Evolutionary conservation across 2,329 filamentous ascomycete genomes (phyloP).

Genomic region (Canariomyces notabilis): DNA sequence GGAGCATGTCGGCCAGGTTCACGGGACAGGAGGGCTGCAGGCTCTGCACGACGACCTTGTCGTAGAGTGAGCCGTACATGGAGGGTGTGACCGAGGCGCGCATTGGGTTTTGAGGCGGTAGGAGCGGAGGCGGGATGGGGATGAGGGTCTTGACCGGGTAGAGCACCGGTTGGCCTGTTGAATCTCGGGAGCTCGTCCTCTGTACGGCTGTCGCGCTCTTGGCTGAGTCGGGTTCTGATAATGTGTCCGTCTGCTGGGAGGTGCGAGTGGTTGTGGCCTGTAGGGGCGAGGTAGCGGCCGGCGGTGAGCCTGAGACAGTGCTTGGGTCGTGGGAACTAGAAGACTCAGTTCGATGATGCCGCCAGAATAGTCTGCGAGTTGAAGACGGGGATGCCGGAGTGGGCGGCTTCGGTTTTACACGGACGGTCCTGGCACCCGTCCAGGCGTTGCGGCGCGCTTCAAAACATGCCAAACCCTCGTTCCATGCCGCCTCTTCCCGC

Average conservation of each 20-base stretch:
- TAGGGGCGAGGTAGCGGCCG: constrained; percentile 20
- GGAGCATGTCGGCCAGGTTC: constrained; percentile 76
- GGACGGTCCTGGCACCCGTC: constrained; percentile 68
- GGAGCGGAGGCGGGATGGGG: constrained; percentile 66
- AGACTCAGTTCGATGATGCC: constrained; percentile 40
- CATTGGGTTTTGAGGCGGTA: constrained; percentile 70
- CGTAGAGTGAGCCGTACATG: constrained; percentile 78
- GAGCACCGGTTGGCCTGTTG: constrained; percentile 15
- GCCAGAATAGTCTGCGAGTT: constrained; percentile 47
- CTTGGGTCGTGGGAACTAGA: constrained; percentile 22
- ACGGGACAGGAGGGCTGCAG: constrained; percentile 83
- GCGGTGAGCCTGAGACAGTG: constrained; percentile 15
- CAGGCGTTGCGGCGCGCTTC: constrained; percentile 73
- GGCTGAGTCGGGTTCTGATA: constrained; percentile 20
- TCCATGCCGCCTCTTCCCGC: constrained; percentile 68
- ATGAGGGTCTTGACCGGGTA: constrained; percentile 59
- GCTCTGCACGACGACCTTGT: constrained; percentile 76
- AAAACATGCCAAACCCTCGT: constrained; percentile 77
- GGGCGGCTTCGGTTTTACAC: constrained; percentile 44
- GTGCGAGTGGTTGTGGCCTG: constrained; percentile 27
- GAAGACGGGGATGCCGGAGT: constrained; percentile 39
- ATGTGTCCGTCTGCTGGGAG: constrained; percentile 25
- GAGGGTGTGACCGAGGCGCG: constrained; percentile 69
- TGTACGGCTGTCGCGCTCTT: constrained; percentile 8
- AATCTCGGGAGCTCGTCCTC: constrained; percentile 10